Evolutionary conservation across 352 stramenopile genomes (phyloP), one percentile per base, ranked within the genome.

Genomic region (Globisporangium canariense): DNA sequence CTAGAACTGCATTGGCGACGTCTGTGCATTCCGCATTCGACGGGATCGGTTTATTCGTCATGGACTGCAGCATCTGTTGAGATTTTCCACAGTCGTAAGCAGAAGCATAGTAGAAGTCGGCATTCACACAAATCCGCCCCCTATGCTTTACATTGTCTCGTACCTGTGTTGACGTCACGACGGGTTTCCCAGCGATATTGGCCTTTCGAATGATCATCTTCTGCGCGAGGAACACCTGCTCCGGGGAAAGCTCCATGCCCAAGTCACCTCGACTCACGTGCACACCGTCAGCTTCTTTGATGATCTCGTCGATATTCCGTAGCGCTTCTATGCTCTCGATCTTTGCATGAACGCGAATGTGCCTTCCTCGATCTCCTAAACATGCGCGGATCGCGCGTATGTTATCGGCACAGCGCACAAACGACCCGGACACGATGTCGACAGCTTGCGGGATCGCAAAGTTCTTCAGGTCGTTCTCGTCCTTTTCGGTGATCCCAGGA

Each of bases 21-120:
- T 99, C 98, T 6, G 97, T 98, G 72, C 96, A 99, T 76, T 99
- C 98, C 16, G 98, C 98, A 65, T 97, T 98, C 3, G 98, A 99
- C 36, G 98, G 98, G 43, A 85, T 81, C 32, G 94, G 96, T 74
- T 99, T 99, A 60, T 75, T 91, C 60, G 98, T 99, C 98, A 99
- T 99, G 16, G 91, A 99, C 72, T 99, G 98, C 14, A 99, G 81
- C 98, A 99, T 99, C 76, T 99, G 90, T n/a, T 36, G 28, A 41
- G 20, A 45, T 38, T 28, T 57, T 16, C 32, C 40, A 49, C 20
- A 62, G 30, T 51, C 20, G 43, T 30, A 45, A 51, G 13, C 11
- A 25, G 25, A 40, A n/a, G 14, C 11, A 38, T 9, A 57, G 7
- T 57, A n/a, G n/a, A 3, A 36, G 32, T 36, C 32, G 7, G 0